Conservation (phyloP, 2,329 filamentous ascomycete species). For the Pseudonectria foliicola region DNA sequence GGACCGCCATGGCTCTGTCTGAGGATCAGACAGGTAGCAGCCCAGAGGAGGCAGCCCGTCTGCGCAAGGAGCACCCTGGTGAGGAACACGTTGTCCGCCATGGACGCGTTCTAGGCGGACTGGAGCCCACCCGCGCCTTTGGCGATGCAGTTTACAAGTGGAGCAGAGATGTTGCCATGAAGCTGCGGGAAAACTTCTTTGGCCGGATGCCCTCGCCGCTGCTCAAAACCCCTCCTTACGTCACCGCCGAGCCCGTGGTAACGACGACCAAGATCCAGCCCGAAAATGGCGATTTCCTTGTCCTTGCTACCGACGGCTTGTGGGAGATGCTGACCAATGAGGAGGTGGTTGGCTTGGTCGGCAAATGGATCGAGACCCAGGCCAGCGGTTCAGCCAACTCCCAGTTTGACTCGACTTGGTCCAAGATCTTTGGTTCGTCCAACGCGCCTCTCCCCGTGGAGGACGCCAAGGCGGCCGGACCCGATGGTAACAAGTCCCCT, state of each 20-base stretch:
- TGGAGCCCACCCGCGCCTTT: conserved; percentile 91
- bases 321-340: conserved; percentile 99
- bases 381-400: conserved; percentile 42
- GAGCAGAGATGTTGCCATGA: conserved; percentile 75
- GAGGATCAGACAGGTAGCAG: conserved; percentile 92
- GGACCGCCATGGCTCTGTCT: conserved; percentile 83
- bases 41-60: conserved; percentile 71
- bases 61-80: conserved; percentile 80
- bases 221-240: conserved; percentile 88
- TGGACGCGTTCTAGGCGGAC: conserved; percentile 81
- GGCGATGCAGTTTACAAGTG: conserved; percentile 97
- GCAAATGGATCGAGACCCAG: conserved; percentile 90
- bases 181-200: conserved; percentile 81
- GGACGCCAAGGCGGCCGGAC: conserved; percentile 39
- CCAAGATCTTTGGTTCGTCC: conserved; percentile 49
- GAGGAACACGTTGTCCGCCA: conserved; percentile 84
- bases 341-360: conserved; percentile 92
- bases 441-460: conserved; percentile 67
- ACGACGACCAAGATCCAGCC: conserved; percentile 90
- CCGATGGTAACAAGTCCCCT: conserved; percentile 73
- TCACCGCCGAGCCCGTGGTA: conserved; percentile 90
- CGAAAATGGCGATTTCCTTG: conserved; percentile 85
- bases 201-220: conserved; percentile 69
- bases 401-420: conserved; percentile 66
- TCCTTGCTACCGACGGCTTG: conserved; percentile 91